These are phyloP conservation scores for Claviceps africana DNA, from an alignment of 2,329 filamentous ascomycete genomes.

Conservation along the genomic window DNA sequence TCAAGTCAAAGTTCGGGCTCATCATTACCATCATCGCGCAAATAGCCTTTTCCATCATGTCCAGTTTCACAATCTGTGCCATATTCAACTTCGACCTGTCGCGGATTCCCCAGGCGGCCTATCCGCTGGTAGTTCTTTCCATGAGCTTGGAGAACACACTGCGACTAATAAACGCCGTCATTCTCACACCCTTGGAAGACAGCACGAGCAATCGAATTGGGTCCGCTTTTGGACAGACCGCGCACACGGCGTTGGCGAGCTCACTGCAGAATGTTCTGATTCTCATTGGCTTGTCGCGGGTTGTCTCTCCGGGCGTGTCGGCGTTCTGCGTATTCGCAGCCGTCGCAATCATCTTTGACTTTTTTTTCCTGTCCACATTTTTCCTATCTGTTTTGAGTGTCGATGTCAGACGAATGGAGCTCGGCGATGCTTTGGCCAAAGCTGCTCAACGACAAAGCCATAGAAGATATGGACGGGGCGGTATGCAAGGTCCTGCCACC, in stretches of 20 bases:
- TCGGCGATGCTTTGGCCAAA: slow-evolving; percentile 56
- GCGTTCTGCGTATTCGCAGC: slow-evolving; percentile 66
- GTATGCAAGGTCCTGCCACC: slow-evolving; percentile 12
- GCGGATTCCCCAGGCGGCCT: slow-evolving; percentile 58
- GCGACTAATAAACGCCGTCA: slow-evolving; percentile 62
- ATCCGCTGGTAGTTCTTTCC: slow-evolving; percentile 61
- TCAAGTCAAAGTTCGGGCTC: slow-evolving; percentile 62
- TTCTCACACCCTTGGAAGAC: slow-evolving; percentile 55
- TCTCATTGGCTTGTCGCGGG: slow-evolving; percentile 47
- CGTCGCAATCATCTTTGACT: slow-evolving; percentile 62
- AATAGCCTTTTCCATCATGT: slow-evolving; percentile 58
- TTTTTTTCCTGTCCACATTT: slow-evolving; percentile 66
- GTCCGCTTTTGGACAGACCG: slow-evolving; percentile 59
- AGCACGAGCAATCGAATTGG: slow-evolving; percentile 56
- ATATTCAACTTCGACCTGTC: slow-evolving; percentile 63
- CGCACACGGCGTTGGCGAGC: slow-evolving; percentile 53
- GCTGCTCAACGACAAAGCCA: slow-evolving; percentile 30
- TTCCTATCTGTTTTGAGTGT: slow-evolving; percentile 68
- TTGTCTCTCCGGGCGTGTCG: slow-evolving; percentile 56
- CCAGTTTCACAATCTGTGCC: slow-evolving; percentile 67
- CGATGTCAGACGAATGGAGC: slow-evolving; percentile 61
- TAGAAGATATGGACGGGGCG: slow-evolving; percentile 10
- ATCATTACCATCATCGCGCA: slow-evolving; percentile 58
- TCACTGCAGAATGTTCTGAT: slow-evolving; percentile 56
- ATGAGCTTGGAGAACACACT: slow-evolving; percentile 72